A percentile compares a stretch with the other conserved stretches of the same genome.
These are phyloP conservation scores for Pilaira anomala DNA, from an alignment of 192 early-diverging fungal species.

Conservation along the genomic window DNA sequence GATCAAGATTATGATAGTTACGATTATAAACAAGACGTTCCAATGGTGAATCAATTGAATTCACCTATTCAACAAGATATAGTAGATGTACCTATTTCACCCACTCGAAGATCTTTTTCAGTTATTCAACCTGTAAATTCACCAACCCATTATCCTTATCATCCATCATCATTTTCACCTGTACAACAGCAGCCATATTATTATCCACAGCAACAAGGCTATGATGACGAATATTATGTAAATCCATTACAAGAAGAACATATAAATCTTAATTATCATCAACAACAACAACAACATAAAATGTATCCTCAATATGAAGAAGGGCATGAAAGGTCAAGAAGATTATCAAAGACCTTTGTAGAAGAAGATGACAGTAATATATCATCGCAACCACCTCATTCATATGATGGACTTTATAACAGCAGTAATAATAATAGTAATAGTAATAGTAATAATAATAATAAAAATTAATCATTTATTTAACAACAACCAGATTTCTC, in stretches of 20 bases:
- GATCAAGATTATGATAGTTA: conserved; percentile 13
- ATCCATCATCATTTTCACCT: not conserved
- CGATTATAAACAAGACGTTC: conserved; percentile 14
- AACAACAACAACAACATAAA: not conserved
- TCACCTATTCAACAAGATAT: no score
- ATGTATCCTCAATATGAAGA: not conserved
- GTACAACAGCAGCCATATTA: not conserved
- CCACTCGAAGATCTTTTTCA: no score
- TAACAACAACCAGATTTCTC: conserved; percentile 6
- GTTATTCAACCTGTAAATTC: no score
- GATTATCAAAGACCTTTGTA: not conserved
- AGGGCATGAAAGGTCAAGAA: not conserved
- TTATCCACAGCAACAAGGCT: not conserved
- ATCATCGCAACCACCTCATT: conserved; percentile 8
- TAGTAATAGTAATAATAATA: conserved; percentile 3
- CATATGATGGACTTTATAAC: conserved; percentile 4
- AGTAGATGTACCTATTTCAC: no score
- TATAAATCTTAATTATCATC: not conserved
- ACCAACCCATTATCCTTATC: no score
- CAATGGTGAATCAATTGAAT: conserved; percentile 13
- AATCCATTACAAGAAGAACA: conserved; percentile 1
- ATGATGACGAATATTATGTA: not conserved
- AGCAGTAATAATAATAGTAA: not conserved
- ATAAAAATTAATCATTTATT: not conserved
- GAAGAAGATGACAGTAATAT: conserved; percentile 1